Conservation (phyloP, 495 filamentous ascomycete species). For the Aspergillus indologenus region DNA sequence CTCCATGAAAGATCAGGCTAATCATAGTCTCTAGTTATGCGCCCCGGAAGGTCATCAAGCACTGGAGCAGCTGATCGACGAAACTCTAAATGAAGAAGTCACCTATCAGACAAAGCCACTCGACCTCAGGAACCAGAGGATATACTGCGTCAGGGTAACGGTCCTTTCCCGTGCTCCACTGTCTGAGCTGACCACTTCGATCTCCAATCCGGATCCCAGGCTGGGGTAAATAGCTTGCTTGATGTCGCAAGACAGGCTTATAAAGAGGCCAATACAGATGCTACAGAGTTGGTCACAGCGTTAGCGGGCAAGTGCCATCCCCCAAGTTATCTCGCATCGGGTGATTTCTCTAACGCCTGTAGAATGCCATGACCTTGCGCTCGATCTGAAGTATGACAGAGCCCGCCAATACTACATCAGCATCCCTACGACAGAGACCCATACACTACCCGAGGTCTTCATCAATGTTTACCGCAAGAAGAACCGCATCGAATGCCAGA, state of each 20-base stretch:
- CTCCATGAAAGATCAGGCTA: neutral
- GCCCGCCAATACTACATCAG: slow-evolving; percentile 77
- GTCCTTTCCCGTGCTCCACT: neutral
- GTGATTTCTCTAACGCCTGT: slow-evolving; percentile 22
- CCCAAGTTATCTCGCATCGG: neutral
- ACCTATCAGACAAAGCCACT: slow-evolving; percentile 75
- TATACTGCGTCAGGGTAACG: slow-evolving; percentile 81
- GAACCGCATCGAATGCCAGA: slow-evolving; percentile 78
- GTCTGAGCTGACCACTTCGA: neutral
- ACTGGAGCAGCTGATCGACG: slow-evolving; percentile 62
- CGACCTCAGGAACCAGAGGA: slow-evolving; percentile 86
- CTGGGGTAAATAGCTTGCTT: slow-evolving; percentile 79
- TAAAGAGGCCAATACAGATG: slow-evolving; percentile 78
- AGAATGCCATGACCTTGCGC: slow-evolving; percentile 57
- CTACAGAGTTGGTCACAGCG: slow-evolving; percentile 63
- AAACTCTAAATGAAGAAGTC: slow-evolving; percentile 77
- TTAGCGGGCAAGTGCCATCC: slow-evolving; percentile 52
- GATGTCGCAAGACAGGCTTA: slow-evolving; percentile 85
- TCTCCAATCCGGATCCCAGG: slow-evolving; percentile 37
- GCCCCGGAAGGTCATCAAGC: slow-evolving; percentile 54
- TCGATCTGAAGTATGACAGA: slow-evolving; percentile 73
- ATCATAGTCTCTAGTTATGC: slow-evolving; percentile 51
- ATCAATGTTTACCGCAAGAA: slow-evolving; percentile 74
- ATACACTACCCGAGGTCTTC: slow-evolving; percentile 66
- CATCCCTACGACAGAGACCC: slow-evolving; percentile 61